Evolutionary conservation across 345 rosid genomes (phyloP).

Genomic region (Triadica sebifera): DNA sequence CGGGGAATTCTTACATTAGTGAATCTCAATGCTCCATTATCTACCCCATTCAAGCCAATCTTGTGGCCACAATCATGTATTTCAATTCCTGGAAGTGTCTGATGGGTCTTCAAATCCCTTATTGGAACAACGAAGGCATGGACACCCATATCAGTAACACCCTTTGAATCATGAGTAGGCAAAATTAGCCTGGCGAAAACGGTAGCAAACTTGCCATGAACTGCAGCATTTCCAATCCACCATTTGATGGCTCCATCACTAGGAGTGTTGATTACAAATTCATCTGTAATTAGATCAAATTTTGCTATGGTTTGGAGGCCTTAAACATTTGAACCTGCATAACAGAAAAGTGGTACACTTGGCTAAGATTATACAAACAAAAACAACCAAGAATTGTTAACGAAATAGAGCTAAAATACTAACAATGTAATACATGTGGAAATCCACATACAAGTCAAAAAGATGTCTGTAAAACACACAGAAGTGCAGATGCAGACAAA

Average conservation of each 20-base stretch:
- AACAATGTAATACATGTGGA: neutral
- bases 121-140: conserved; percentile 97
- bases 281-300: conserved; percentile 78
- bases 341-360: conserved; percentile 19
- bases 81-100: conserved; percentile 85
- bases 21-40: conserved; percentile 94
- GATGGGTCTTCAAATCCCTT: conserved; percentile 77
- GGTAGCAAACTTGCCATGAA: conserved; percentile 92
- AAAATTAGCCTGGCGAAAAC: conserved; percentile 84
- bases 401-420: neutral
- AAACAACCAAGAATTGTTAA: neutral
- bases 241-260: conserved; percentile 96
- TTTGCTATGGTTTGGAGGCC: conserved; percentile 89
- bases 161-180: conserved; percentile 83
- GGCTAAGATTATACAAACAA: neutral
- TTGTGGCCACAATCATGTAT: conserved; percentile 95
- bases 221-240: conserved; percentile 99
- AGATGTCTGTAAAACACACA: neutral
- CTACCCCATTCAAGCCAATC: conserved; percentile 94
- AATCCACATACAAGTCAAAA: neutral
- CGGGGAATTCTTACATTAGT: conserved; percentile 83
- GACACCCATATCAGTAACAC: conserved; percentile 87
- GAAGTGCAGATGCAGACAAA: neutral
- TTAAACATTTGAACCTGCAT: conserved; percentile 86
- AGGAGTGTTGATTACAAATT: conserved; percentile 78